phyloP scores from a whole-genome alignment of 148 eudicot species.

The Arctostaphylos glauca region DNA sequence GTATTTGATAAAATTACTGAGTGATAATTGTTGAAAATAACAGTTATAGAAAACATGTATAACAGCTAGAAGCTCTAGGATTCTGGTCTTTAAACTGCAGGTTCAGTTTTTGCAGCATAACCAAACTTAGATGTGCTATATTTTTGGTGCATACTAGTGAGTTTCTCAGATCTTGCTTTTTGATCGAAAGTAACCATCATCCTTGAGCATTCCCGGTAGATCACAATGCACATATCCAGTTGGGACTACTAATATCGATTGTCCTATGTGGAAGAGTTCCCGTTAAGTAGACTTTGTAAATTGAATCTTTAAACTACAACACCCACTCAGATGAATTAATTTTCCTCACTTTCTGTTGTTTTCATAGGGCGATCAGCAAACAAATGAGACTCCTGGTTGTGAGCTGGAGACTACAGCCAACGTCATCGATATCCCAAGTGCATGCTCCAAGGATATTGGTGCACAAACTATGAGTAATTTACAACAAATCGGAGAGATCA shows the following conservation, averaged over 20 bases:
- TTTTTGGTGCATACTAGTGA: slow-evolving; percentile 71
- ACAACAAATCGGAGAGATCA: slow-evolving; percentile 45
- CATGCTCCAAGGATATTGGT: slow-evolving; percentile 28
- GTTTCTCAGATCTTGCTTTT: slow-evolving; percentile 62
- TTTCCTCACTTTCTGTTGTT: slow-evolving; percentile 1
- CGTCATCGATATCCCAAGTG: slow-evolving; percentile 29
- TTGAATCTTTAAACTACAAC: slow-evolving; percentile 3
- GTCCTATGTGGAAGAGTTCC: background rate
- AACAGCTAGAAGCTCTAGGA: too few species aligned
- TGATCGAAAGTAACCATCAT: slow-evolving; percentile 72
- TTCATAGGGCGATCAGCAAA: slow-evolving; percentile 49
- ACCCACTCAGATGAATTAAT: background rate
- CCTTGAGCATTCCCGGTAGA: slow-evolving; percentile 67
- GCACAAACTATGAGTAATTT: slow-evolving; percentile 41
- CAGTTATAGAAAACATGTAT: too few species aligned
- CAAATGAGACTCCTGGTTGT: slow-evolving; percentile 34
- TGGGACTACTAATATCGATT: background rate
- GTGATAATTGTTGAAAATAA: too few species aligned
- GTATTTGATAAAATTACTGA: too few species aligned
- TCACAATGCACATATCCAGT: background rate
- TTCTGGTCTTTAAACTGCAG: slow-evolving; percentile 29
- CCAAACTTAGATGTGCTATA: slow-evolving; percentile 72
- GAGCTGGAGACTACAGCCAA: slow-evolving; percentile 47
- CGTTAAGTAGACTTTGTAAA: background rate
- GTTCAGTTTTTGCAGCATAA: slow-evolving; percentile 50